Evolutionary conservation across 257 asterid species (phyloP).

Genomic region (Solanum ossicruentum): DNA sequence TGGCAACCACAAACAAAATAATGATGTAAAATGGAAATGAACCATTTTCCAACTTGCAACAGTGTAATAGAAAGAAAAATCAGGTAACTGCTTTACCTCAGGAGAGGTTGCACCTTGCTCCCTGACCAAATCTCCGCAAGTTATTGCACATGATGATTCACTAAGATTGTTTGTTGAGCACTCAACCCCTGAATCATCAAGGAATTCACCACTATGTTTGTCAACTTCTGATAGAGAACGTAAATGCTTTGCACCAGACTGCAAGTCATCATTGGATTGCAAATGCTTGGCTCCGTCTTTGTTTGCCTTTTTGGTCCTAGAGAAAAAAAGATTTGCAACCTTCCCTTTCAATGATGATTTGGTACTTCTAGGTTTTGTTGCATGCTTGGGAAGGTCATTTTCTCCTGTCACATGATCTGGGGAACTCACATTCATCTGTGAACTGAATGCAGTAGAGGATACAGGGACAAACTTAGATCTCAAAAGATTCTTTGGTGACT

Average conservation of each 20-base stretch:
- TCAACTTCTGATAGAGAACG: slow-evolving; percentile 10
- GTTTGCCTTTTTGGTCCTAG: slow-evolving; percentile 15
- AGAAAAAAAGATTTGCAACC: slow-evolving; percentile 3
- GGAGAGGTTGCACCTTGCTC: slow-evolving; percentile 19
- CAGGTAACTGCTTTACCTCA: slow-evolving; percentile 33
- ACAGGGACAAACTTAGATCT: slow-evolving; percentile 6
- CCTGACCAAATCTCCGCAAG: slow-evolving; percentile 18
- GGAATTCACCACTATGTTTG: slow-evolving; percentile 14
- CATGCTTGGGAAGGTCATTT: not conserved
- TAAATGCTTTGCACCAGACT: slow-evolving; percentile 2
- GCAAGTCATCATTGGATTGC: slow-evolving; percentile 23
- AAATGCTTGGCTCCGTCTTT: slow-evolving; percentile 29
- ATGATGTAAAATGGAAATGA: not conserved
- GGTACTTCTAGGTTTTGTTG: not conserved
- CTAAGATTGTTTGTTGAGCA: slow-evolving; percentile 15
- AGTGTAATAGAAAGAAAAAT: not conserved
- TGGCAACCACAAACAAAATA: not conserved
- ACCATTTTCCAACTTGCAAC: not conserved
- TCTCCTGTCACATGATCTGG: not conserved
- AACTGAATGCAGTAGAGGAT: not conserved
- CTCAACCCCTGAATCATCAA: not conserved
- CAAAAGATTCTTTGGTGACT: slow-evolving; percentile 4
- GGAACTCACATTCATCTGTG: not conserved
- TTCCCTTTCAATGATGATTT: slow-evolving; percentile 6
- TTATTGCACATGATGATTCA: slow-evolving; percentile 15